Evolutionary conservation across 1,139 yeast genomes (phyloP).

Genomic region (Oligophagozyma castellii): DNA sequence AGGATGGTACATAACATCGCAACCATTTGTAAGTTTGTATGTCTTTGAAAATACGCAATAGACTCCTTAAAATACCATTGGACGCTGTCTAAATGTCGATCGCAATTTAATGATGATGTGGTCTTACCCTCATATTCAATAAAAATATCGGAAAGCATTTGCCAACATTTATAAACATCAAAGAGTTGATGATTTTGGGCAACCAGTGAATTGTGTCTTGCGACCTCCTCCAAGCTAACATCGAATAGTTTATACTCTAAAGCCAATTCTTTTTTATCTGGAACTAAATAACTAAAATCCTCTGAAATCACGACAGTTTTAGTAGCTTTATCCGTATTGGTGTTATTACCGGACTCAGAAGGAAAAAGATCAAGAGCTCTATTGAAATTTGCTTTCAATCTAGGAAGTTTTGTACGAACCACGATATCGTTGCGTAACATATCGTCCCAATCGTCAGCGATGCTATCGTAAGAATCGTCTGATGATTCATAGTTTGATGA

Average conservation of each 20-base stretch:
- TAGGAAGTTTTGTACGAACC: conserved; percentile 25
- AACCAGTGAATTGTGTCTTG: conserved; percentile 56
- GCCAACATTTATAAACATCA: conserved; percentile 71
- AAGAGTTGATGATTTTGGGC: conserved; percentile 50
- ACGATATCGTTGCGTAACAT: conserved; percentile 27
- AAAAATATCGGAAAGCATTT: conserved; percentile 31
- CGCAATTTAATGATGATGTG: conserved; percentile 49
- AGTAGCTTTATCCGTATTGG: conserved; percentile 15
- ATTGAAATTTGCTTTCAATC: conserved; percentile 13
- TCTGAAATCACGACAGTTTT: conserved; percentile 46
- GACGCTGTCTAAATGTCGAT: conserved; percentile 71
- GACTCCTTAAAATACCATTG: conserved; percentile 55
- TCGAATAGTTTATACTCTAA: conserved; percentile 62
- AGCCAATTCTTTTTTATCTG: conserved; percentile 68
- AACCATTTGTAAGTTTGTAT: conserved; percentile 72
- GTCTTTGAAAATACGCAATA: conserved; percentile 47
- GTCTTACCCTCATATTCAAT: conserved; percentile 15
- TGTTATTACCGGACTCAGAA: conserved; percentile 18
- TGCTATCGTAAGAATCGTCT: conserved; percentile 24
- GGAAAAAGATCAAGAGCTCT: conserved; percentile 15
- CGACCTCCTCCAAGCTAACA: conserved; percentile 48
- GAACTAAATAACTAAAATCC: conserved; percentile 59
- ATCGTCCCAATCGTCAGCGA: conserved; percentile 31
- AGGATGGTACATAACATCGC: conserved; percentile 74
- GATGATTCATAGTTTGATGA: conserved; percentile 14